Conservation (phyloP, 169 alveolate genomes). For the Plasmodium knowlesi region DNA sequence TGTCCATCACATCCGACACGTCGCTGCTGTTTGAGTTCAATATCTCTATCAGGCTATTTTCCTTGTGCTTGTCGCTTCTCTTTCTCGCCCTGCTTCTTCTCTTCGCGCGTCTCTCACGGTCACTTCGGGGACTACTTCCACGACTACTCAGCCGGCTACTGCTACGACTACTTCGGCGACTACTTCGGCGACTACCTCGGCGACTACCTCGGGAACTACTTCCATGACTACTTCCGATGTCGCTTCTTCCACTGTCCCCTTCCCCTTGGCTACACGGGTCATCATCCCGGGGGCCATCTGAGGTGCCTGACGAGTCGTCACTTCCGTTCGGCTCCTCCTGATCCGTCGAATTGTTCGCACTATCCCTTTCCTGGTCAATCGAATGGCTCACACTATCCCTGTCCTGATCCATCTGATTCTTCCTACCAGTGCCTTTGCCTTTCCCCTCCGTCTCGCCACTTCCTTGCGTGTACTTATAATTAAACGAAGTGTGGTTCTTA, state of each 20-base stretch:
- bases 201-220: background rate
- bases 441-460: background rate
- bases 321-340: background rate
- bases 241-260: background rate
- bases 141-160: background rate
- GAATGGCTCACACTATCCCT: background rate
- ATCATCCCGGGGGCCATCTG: background rate
- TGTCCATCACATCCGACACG: constrained; percentile 39
- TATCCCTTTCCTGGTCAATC: background rate
- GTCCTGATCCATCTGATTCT: background rate
- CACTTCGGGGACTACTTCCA: background rate
- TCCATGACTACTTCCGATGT: background rate
- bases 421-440: background rate
- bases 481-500: constrained; percentile 20
- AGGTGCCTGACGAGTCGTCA: background rate
- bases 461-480: constrained; percentile 6
- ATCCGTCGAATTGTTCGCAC: background rate
- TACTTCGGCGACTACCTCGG: background rate
- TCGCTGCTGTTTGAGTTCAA: constrained; percentile 64
- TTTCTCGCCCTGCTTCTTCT: background rate
- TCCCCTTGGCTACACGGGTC: background rate
- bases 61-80: background rate
- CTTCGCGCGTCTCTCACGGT: background rate
- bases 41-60: constrained; percentile 37
- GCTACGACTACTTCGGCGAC: background rate